These are phyloP conservation scores for Musa beccarii DNA, from an alignment of 176 grass and related monocot species.

Conservation along the genomic window DNA sequence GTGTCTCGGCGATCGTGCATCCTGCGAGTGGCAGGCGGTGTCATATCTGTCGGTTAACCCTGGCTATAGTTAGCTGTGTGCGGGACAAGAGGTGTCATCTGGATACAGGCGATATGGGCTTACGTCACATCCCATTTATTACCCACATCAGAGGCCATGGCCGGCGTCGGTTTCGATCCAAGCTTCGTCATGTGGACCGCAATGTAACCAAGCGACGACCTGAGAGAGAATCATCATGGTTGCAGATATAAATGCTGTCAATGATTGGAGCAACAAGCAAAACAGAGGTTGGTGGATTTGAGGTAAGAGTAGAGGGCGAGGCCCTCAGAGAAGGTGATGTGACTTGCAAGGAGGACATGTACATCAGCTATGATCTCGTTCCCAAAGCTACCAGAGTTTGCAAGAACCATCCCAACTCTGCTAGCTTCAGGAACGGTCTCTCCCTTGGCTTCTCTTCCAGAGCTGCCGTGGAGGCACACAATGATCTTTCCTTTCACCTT, in stretches of 20 bases:
- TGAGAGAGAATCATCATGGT: neutral
- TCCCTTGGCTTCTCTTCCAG: neutral
- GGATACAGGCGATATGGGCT: no score
- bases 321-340: slow-evolving; percentile 5
- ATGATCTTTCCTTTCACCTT: slow-evolving; percentile 8
- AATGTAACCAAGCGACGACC: neutral
- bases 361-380: slow-evolving; percentile 10
- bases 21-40: no score
- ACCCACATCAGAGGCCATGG: no score
- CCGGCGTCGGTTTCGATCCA: slow-evolving; percentile 5
- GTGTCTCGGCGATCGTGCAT: no score
- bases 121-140: no score
- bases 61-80: no score
- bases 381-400: neutral
- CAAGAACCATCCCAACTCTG: slow-evolving; percentile 1
- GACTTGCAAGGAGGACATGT: slow-evolving; percentile 17
- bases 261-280: no score
- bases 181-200: neutral
- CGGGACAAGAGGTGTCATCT: no score
- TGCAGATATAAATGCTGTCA: no score
- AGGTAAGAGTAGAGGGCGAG: slow-evolving; percentile 8
- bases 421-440: neutral
- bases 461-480: slow-evolving; percentile 6
- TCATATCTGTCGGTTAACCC: no score
- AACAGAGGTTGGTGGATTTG: slow-evolving; percentile 1